Evolutionary conservation across 805 yeast species (phyloP), one percentile per base, ranked within the genome.

Genomic region (Candida namnaoensis): DNA sequence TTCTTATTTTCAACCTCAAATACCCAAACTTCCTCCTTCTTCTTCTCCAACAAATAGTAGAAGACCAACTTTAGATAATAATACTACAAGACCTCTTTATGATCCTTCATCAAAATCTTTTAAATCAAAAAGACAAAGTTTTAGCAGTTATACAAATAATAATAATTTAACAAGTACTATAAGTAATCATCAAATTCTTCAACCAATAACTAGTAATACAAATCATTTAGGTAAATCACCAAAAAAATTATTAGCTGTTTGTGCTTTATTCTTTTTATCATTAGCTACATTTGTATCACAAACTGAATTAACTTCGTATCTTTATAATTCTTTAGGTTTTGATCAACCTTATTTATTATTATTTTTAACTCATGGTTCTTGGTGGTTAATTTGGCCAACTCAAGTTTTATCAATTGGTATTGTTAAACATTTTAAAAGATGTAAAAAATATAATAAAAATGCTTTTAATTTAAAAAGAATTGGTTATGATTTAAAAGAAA

Each of bases 251-350:
- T 44, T 64, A 5, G 67, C 72, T 47, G 76, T 80, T 5, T 60
- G 64, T 4, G 47, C 62, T 1, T 66, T 82, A 2, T 70, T 80
- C 35, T 12, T 68, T 2, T 44, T 75, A 2, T 73, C 82, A 0
- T 48, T 80, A 44, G 52, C 74, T 7, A 53, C 88, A 4, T 88
- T 88, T 61, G 88, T 88, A 5, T 53, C 71, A 13, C 96, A 87
- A 56, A 87, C 96, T 0, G 96, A 87, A 56, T 66, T 80, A 45
- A 85, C 95, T 2, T 72, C 87, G 7, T 79, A 79, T 42, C 69
- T 87, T 6, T 82, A 85, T 54, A 64, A 68, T 28, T 56, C 65
- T 7, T 57, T 69, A 25, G 72, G 70, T 4, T 87, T 77, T 58
- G 57, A 72, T 40, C 88, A 86, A 53, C 95, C 96, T 0, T 66